Percentiles rank a stretch among this genome's conserved stretches.
Evolutionary conservation across 1,139 yeast species (phyloP).

Genomic region (Blastobotrys malaysiensis): DNA sequence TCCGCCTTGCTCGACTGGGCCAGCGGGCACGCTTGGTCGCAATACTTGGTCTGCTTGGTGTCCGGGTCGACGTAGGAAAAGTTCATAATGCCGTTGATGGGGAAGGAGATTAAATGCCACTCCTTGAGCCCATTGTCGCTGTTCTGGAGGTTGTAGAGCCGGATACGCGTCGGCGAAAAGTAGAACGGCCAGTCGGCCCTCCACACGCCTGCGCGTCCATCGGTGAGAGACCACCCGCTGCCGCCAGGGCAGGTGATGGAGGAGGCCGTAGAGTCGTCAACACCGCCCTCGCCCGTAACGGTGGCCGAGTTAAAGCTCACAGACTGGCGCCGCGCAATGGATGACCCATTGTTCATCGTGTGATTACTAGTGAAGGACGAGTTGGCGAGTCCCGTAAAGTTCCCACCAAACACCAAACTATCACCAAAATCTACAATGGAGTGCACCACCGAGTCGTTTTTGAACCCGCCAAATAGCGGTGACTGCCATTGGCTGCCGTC

Average conservation of each 20-base stretch:
- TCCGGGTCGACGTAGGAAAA: conserved; percentile 76
- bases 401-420: conserved; percentile 72
- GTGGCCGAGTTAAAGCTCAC: conserved; percentile 60
- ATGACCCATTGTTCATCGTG: conserved; percentile 14
- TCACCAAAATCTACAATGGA: conserved; percentile 54
- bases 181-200: conserved; percentile 54
- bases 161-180: conserved; percentile 63
- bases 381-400: conserved; percentile 59
- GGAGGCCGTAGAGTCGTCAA: conserved; percentile 37
- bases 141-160: conserved; percentile 54
- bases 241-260: conserved; percentile 58
- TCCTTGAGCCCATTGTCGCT: conserved; percentile 51
- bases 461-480: conserved; percentile 77
- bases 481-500: conserved; percentile 39
- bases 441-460: conserved; percentile 51
- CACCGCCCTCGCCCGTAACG: conserved; percentile 49
- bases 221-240: conserved; percentile 53
- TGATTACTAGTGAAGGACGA: conserved; percentile 24
- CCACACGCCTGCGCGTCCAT: conserved; percentile 60
- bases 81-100: conserved; percentile 88
- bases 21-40: conserved; percentile 88
- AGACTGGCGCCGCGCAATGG: conserved; percentile 55
- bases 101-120: conserved; percentile 71
- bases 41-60: conserved; percentile 35
- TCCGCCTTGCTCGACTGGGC: conserved; percentile 41